Evolutionary conservation across 2,329 filamentous ascomycete species (phyloP).

Genomic region (Emmonsiellopsis sp.): DNA sequence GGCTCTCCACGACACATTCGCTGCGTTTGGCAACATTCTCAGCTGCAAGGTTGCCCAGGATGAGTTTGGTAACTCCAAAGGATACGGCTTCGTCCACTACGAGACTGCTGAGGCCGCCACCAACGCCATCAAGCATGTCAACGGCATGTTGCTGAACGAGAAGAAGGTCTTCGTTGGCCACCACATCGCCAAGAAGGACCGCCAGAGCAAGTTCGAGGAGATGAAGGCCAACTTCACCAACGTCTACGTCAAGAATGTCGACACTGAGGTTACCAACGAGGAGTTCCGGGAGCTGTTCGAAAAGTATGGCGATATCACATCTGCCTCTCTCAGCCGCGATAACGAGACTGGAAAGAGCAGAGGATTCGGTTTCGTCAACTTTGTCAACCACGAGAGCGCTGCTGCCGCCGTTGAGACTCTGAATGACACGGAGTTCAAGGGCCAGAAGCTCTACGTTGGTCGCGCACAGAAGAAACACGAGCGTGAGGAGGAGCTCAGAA

Average conservation of each 20-base stretch:
- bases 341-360: constrained; percentile 78
- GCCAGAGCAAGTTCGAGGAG: constrained; percentile 99
- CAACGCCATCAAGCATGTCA: constrained; percentile 98
- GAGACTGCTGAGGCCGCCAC: constrained; percentile 96
- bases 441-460: constrained; percentile 94
- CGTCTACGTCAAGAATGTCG: constrained; percentile 98
- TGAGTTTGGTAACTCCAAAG: constrained; percentile 93
- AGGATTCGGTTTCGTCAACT: constrained; percentile 95
- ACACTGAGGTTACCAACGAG: constrained; percentile 74
- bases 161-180: constrained; percentile 99
- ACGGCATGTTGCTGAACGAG: constrained; percentile 99
- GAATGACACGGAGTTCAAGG: constrained; percentile 84
- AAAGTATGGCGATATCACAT: constrained; percentile 88
- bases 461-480: constrained; percentile 99
- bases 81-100: constrained; percentile 99
- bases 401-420: constrained; percentile 80
- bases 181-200: constrained; percentile 99
- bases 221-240: constrained; percentile 99
- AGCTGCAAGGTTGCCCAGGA: constrained; percentile 99
- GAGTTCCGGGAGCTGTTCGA: constrained; percentile 92
- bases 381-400: constrained; percentile 80
- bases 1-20: constrained; percentile 98
- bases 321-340: constrained; percentile 85
- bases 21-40: constrained; percentile 97
- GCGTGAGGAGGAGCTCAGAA: constrained; percentile 97